phyloP scores from a whole-genome alignment of 805 yeast species.

The Wickerhamomyces bovis region DNA sequence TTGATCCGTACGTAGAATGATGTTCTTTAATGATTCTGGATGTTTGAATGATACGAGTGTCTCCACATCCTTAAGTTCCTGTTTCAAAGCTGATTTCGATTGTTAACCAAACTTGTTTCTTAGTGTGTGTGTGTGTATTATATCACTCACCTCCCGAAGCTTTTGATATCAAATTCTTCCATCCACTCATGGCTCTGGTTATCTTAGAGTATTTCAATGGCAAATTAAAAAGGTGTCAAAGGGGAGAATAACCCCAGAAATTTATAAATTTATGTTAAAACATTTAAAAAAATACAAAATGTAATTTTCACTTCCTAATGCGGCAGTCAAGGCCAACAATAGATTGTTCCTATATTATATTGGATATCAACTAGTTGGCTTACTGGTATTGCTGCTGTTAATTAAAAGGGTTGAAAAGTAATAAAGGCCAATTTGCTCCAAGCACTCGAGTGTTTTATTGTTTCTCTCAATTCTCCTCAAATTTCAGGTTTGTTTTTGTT shows the following conservation, averaged over 20 bases:
- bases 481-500: too few relatives aligned
- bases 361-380: too few relatives aligned
- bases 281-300: too few relatives aligned
- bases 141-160: not conserved
- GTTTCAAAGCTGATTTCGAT: slow-evolving; percentile 3
- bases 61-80: slow-evolving; percentile 20
- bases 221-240: not conserved
- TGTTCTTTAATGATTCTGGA: slow-evolving; percentile 40
- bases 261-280: too few relatives aligned
- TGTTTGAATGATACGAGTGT: slow-evolving; percentile 54
- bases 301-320: not conserved
- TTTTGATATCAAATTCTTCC: not conserved
- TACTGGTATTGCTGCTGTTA: too few relatives aligned
- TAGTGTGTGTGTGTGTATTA: not conserved
- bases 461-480: too few relatives aligned
- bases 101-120: not conserved
- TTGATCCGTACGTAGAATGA: slow-evolving; percentile 62
- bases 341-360: too few relatives aligned
- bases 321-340: not conserved
- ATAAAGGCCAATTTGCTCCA: too few relatives aligned
- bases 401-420: too few relatives aligned
- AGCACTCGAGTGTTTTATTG: too few relatives aligned
- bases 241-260: not conserved
- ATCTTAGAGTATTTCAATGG: not conserved
- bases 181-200: not conserved